Evolutionary conservation across 2,329 filamentous ascomycete genomes (phyloP).

Genomic region (Capronia coronata): DNA sequence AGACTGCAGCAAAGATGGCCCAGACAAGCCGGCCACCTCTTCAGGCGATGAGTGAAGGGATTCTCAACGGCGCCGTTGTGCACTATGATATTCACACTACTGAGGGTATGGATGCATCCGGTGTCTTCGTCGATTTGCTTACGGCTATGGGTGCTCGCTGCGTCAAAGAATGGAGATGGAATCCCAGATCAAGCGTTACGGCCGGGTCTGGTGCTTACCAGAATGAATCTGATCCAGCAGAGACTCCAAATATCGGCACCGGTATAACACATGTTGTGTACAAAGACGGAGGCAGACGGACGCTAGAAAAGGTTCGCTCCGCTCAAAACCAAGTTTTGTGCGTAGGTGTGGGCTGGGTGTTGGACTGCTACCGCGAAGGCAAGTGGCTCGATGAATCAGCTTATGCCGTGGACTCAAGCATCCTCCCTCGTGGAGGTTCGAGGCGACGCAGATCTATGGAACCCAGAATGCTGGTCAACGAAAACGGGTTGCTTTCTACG

Average conservation of each 20-base stretch:
- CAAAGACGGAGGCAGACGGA: slow-evolving; percentile 77
- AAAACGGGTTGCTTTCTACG: slow-evolving; percentile 57
- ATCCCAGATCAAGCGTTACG: slow-evolving; percentile 44
- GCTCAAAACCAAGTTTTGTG: slow-evolving; percentile 70
- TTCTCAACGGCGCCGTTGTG: slow-evolving; percentile 66
- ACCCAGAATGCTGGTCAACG: slow-evolving; percentile 61
- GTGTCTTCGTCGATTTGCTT: slow-evolving; percentile 73
- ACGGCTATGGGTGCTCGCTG: slow-evolving; percentile 75
- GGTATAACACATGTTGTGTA: slow-evolving; percentile 84
- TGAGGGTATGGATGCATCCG: slow-evolving; percentile 72
- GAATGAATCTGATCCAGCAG: slow-evolving; percentile 28
- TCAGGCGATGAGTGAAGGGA: slow-evolving; percentile 27
- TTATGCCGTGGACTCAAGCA: slow-evolving; percentile 62
- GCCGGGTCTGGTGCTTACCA: slow-evolving; percentile 28
- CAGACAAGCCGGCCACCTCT: slow-evolving; percentile 20
- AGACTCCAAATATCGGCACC: slow-evolving; percentile 44
- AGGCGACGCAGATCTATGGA: slow-evolving; percentile 77
- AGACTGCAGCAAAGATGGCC: slow-evolving; percentile 13
- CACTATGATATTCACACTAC: slow-evolving; percentile 79
- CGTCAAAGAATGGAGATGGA: slow-evolving; percentile 70
- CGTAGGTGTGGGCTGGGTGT: slow-evolving; percentile 80
- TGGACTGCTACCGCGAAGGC: slow-evolving; percentile 74
- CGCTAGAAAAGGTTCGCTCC: slow-evolving; percentile 71
- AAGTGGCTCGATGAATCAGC: slow-evolving; percentile 67
- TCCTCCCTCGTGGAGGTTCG: slow-evolving; percentile 62